Evolutionary conservation across 352 stramenopile genomes (phyloP).

Genomic region (Globisporangium abappressorium): DNA sequence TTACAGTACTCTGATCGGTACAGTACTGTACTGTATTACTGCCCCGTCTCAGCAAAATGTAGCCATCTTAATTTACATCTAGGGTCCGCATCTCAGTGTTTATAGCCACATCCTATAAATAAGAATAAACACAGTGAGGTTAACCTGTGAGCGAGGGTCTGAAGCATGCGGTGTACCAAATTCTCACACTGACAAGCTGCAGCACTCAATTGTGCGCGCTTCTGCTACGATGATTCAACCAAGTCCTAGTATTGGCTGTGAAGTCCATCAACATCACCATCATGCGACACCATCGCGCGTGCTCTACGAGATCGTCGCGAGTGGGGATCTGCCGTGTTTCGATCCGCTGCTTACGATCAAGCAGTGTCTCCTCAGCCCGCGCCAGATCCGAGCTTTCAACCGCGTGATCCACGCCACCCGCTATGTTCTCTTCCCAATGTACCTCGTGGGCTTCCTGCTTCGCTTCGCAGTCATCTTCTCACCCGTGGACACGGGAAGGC

Average conservation of each 20-base stretch:
- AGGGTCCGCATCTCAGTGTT: too few species aligned
- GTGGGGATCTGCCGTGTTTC: slow-evolving; percentile 4
- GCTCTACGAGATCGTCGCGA: slow-evolving; percentile 16
- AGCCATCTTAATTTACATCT: too few species aligned
- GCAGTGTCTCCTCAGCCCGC: background rate
- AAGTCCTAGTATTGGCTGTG: background rate
- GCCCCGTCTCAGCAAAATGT: too few species aligned
- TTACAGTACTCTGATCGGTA: too few species aligned
- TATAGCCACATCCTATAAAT: too few species aligned
- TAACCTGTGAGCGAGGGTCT: too few species aligned
- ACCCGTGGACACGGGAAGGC: background rate
- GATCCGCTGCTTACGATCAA: slow-evolving; percentile 15
- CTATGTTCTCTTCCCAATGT: slow-evolving; percentile 9
- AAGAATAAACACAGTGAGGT: too few species aligned
- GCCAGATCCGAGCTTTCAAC: slow-evolving; percentile 6
- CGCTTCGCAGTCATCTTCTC: slow-evolving; percentile 5
- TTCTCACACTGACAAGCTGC: background rate
- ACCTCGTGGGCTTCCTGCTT: background rate
- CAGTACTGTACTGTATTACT: too few species aligned
- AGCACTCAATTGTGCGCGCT: background rate
- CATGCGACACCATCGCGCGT: background rate
- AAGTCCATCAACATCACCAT: background rate
- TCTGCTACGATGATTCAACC: background rate
- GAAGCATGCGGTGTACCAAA: too few species aligned
- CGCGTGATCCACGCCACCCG: background rate